These are phyloP conservation scores for Balansia obtecta DNA, from an alignment of 2,329 filamentous ascomycete genomes.

Conservation along the genomic window DNA sequence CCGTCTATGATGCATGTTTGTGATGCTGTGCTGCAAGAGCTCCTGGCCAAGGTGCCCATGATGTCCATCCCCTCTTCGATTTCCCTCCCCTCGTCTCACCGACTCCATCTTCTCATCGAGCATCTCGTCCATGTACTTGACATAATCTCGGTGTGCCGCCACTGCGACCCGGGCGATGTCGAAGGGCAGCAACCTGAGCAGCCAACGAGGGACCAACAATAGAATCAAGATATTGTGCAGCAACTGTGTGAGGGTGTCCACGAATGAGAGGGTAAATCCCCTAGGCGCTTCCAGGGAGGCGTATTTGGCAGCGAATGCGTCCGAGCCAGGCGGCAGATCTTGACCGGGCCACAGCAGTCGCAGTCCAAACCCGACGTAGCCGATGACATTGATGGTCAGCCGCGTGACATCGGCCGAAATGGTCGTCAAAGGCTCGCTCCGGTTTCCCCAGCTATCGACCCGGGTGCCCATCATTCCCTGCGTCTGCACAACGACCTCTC, in stretches of 20 bases:
- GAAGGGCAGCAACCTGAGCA: constrained; percentile 41
- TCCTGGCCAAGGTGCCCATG: constrained; percentile 31
- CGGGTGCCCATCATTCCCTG: constrained; percentile 47
- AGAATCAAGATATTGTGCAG: too few relatives aligned
- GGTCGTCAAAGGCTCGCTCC: constrained; percentile 35
- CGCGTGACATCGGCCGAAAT: too few relatives aligned
- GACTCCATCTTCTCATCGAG: constrained; percentile 45
- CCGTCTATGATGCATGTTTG: constrained; percentile 25
- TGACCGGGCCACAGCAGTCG: too few relatives aligned
- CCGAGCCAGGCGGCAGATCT: too few relatives aligned
- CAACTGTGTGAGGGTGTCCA: too few relatives aligned
- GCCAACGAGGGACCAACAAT: too few relatives aligned
- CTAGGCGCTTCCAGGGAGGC: too few relatives aligned
- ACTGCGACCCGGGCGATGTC: constrained; percentile 37
- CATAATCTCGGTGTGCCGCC: constrained; percentile 48
- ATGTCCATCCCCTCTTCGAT: constrained; percentile 38
- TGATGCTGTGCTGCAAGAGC: neutral
- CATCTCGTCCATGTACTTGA: constrained; percentile 57
- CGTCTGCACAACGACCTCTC: constrained; percentile 49
- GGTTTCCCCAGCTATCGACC: constrained; percentile 24
- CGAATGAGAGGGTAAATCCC: too few relatives aligned
- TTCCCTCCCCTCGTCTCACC: constrained; percentile 21
- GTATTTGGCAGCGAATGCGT: too few relatives aligned
- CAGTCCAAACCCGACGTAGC: too few relatives aligned
- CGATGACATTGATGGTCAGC: too few relatives aligned